Conservation (phyloP, 1,284 basidiomycete species). For the Moniliophthora roreri region DNA sequence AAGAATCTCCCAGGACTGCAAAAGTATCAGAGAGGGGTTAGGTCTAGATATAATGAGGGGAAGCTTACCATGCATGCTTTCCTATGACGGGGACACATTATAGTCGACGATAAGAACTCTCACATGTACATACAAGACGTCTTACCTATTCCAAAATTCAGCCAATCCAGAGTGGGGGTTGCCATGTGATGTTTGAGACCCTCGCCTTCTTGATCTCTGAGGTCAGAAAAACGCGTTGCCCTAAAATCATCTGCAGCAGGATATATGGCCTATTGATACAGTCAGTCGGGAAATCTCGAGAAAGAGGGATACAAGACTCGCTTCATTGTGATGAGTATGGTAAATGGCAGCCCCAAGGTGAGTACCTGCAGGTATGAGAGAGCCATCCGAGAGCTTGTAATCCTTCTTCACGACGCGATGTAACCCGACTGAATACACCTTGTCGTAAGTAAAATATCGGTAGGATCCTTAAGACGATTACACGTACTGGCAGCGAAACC, state of each 20-base stretch:
- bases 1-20: conserved; percentile 46
- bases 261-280: conserved; percentile 17
- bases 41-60: not conserved
- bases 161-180: conserved; percentile 27
- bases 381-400: conserved; percentile 32
- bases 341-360: conserved; percentile 18
- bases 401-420: conserved; percentile 21
- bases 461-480: not conserved
- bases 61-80: conserved; percentile 29
- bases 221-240: conserved; percentile 26
- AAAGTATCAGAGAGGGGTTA: not conserved
- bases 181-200: conserved; percentile 23
- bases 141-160: conserved; percentile 30
- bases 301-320: not conserved
- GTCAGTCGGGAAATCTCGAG: not conserved
- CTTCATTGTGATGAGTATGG: conserved; percentile 20
- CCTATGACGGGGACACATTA: too few relatives aligned
- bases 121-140: too few relatives aligned
- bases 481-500: conserved; percentile 14
- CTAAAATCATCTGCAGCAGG: conserved; percentile 23
- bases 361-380: conserved; percentile 25
- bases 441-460: too few relatives aligned
- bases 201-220: conserved; percentile 11
- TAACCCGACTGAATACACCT: conserved; percentile 25
- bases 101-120: too few relatives aligned